Conservation (phyloP, 768 basidiomycete species). For the Daedalea quercina region DNA sequence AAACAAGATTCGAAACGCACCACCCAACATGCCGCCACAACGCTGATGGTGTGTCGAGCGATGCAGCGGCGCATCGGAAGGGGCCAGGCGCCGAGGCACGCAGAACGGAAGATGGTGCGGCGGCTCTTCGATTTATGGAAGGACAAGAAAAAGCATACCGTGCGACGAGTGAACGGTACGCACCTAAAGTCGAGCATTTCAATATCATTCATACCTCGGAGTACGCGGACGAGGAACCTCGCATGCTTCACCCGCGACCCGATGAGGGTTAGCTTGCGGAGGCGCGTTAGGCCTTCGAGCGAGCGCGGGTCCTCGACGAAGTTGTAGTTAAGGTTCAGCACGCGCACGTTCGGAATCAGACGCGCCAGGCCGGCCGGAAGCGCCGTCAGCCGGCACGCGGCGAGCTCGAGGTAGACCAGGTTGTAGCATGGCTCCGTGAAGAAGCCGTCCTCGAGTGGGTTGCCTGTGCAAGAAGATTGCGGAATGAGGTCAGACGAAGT, state of each 20-base stretch:
- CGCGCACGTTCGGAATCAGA: constrained; percentile 78
- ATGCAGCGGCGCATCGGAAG: background rate
- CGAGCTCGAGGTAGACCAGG: constrained; percentile 87
- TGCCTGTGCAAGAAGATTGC: constrained; percentile 40
- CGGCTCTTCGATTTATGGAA: background rate
- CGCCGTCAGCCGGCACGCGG: constrained; percentile 71
- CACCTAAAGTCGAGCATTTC: constrained; percentile 92
- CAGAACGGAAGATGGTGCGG: constrained; percentile 1
- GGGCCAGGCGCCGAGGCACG: background rate
- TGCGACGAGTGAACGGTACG: constrained; percentile 8
- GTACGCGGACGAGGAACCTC: constrained; percentile 62
- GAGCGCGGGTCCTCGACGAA: constrained; percentile 71
- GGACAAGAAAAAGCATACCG: background rate
- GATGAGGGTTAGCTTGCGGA: constrained; percentile 83
- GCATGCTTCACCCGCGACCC: constrained; percentile 74
- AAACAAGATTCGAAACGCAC: too few species aligned
- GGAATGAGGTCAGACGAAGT: constrained; percentile 14
- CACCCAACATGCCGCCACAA: background rate
- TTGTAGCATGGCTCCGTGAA: constrained; percentile 77
- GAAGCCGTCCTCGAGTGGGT: constrained; percentile 55
- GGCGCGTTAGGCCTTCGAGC: constrained; percentile 64
- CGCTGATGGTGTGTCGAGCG: background rate
- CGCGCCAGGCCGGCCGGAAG: constrained; percentile 64
- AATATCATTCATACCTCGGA: constrained; percentile 67
- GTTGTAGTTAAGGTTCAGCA: constrained; percentile 96